These are phyloP conservation scores for Pochonia chlamydosporia DNA, from an alignment of 2,329 filamentous ascomycete genomes.

Conservation along the genomic window DNA sequence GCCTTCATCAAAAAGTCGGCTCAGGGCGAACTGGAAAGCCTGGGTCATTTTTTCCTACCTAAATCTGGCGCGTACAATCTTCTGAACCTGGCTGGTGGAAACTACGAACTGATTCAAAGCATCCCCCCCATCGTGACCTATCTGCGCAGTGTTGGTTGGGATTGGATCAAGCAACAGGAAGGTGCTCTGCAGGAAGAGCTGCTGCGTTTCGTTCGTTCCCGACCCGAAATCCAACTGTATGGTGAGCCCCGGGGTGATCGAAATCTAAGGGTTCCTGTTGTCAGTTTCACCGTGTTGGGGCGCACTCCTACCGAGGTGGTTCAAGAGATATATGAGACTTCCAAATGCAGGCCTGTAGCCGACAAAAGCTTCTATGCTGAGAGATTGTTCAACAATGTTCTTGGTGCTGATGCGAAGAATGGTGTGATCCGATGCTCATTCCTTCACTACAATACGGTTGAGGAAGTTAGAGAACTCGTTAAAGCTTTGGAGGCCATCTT, in stretches of 20 bases:
- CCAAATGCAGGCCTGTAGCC: constrained; percentile 55
- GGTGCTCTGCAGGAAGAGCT: constrained; percentile 51
- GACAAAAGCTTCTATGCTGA: too few relatives aligned
- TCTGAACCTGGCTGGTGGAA: constrained; percentile 61
- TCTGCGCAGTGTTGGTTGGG: constrained; percentile 46
- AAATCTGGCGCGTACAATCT: constrained; percentile 56
- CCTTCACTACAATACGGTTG: constrained; percentile 64
- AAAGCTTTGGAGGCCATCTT: too few relatives aligned
- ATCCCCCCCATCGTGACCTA: constrained; percentile 59
- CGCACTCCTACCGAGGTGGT: constrained; percentile 52
- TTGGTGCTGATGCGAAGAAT: constrained; percentile 49
- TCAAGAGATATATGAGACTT: constrained; percentile 53
- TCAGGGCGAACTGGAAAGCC: constrained; percentile 48
- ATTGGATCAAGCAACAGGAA: constrained; percentile 52
- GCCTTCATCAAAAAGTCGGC: constrained; percentile 58
- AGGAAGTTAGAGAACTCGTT: constrained; percentile 2
- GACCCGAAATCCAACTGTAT: constrained; percentile 31
- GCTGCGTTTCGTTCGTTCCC: constrained; percentile 55
- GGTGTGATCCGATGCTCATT: constrained; percentile 64
- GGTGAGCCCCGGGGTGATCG: constrained; percentile 3
- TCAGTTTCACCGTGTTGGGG: constrained; percentile 61
- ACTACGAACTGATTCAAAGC: constrained; percentile 62
- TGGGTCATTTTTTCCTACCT: constrained; percentile 64
- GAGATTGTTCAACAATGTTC: constrained; percentile 52
- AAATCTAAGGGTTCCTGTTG: constrained; percentile 48